Percentiles rank a stretch among this genome's conserved stretches.
These are phyloP conservation scores for Ceratorhiza oryzae-sativae DNA, from an alignment of 1,284 basidiomycete genomes.

Conservation along the genomic window DNA sequence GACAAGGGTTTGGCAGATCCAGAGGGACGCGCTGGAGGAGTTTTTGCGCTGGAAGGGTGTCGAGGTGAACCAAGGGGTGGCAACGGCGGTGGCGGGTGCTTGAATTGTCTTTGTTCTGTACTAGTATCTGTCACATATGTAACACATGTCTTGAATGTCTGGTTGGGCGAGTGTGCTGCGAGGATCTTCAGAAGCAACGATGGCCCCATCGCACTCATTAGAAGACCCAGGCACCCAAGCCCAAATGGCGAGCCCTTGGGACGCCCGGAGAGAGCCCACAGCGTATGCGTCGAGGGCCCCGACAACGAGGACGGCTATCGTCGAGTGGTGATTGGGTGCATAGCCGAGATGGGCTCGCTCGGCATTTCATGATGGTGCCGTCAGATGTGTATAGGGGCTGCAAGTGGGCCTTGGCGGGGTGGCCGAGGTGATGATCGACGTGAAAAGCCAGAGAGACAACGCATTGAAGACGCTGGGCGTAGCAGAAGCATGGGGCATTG, in stretches of 20 bases:
- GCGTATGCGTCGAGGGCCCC: too few species aligned
- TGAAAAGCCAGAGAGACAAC: neutral
- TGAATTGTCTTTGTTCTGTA: neutral
- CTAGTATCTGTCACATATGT: neutral
- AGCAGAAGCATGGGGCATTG: too few species aligned
- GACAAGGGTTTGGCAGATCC: conserved; percentile 18
- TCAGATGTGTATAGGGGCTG: neutral
- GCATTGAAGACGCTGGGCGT: neutral
- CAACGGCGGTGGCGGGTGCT: too few species aligned
- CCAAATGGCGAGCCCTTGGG: neutral
- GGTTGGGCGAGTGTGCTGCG: neutral
- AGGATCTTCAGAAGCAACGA: neutral
- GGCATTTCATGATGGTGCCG: neutral
- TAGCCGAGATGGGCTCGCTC: neutral
- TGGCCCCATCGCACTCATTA: neutral
- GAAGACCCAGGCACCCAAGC: conserved; percentile 3
- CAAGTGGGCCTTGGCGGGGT: neutral
- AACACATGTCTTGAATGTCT: neutral
- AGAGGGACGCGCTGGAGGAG: neutral
- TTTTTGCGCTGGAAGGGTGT: conserved; percentile 1
- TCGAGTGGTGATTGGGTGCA: neutral
- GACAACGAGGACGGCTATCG: neutral
- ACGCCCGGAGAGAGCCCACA: too few species aligned
- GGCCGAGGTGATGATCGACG: neutral
- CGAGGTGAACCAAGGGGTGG: neutral